Evolutionary conservation across 768 basidiomycete species (phyloP).

Genomic region (Mycena galericulata): DNA sequence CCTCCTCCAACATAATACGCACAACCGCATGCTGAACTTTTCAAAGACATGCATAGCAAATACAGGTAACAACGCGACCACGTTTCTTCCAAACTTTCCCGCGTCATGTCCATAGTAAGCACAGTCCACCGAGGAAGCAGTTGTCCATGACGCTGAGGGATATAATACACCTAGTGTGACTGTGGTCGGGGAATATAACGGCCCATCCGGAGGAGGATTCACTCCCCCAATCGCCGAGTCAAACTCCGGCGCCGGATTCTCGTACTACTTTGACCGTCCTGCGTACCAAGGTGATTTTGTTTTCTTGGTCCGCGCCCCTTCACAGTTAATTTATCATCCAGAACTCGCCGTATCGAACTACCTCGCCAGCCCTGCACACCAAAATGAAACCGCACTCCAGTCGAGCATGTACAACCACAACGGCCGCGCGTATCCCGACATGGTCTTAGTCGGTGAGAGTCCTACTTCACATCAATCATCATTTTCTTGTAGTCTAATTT

Average conservation of each 20-base stretch:
- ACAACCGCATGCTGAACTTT: conserved; percentile 29
- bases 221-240: conserved; percentile 8
- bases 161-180: no score
- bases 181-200: conserved; percentile 16
- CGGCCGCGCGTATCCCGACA: conserved; percentile 52
- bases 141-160: background rate
- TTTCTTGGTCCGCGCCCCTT: background rate
- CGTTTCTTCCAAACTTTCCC: conserved; percentile 47
- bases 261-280: conserved; percentile 52
- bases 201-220: background rate
- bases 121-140: background rate
- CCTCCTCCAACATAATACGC: conserved; percentile 42
- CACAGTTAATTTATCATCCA: background rate
- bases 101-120: conserved; percentile 37
- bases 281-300: conserved; percentile 46
- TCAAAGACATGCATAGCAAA: conserved; percentile 44
- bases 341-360: conserved; percentile 36
- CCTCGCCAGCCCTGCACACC: conserved; percentile 31
- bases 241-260: conserved; percentile 53
- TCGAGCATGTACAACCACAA: conserved; percentile 46
- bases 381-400: conserved; percentile 38
- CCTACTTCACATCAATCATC: conserved; percentile 43
- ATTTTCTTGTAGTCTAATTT: conserved; percentile 43
- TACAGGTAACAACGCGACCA: conserved; percentile 38
- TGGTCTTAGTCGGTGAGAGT: conserved; percentile 44